Evolutionary conservation across 306 rosid species (phyloP), one percentile per base, ranked within the genome.

Genomic region (Cicer pinnatifidum): DNA sequence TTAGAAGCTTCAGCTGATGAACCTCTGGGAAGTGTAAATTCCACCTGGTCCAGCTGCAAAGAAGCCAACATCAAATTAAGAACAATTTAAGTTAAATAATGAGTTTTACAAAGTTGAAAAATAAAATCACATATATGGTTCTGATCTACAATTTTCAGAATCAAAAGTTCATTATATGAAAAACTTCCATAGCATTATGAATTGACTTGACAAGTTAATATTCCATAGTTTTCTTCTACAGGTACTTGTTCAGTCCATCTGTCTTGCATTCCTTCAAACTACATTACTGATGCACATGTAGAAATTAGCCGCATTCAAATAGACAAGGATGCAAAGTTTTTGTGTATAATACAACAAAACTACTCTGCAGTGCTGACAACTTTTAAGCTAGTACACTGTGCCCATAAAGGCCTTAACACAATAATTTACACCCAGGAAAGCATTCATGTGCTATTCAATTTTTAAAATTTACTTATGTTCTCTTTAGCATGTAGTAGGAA

Each of bases 1-100:
- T 88, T 84, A 63, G 86, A 52, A 68, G 75, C 79, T 70, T 85
- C 96, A 70, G 78, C 75, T 38, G 80, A 69, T 12, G 81, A 54
- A 72, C 78, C 84, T 81, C 78, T 81, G 63, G 89, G 92, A 84
- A 84, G 85, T 16, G 87, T 71, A 78, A 73, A 33, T 82, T 93
- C 92, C 59, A 78, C 85, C 80, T 81, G 88, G 80, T 91, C 86
- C 84, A 72, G 66, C 96, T 82, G 89, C 77, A 89, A 40, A 41
- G 73, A 70, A 48, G 59, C 70, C 57, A 52, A 51, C 65, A 80
- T 71, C 75, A 38, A 80, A 50, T 67, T 20, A 76, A 43, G 66
- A 71, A 67, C 39, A 72, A 80, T 45, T 53, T 39, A 15, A 43
- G 62, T 80, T 19, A 51, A 47, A 33, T 72, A 28, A 67, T 46